Evolutionary conservation across 2,329 filamentous ascomycete species (phyloP), one percentile per base, ranked within the genome.

Genomic region (Juglanconis oblonga): DNA sequence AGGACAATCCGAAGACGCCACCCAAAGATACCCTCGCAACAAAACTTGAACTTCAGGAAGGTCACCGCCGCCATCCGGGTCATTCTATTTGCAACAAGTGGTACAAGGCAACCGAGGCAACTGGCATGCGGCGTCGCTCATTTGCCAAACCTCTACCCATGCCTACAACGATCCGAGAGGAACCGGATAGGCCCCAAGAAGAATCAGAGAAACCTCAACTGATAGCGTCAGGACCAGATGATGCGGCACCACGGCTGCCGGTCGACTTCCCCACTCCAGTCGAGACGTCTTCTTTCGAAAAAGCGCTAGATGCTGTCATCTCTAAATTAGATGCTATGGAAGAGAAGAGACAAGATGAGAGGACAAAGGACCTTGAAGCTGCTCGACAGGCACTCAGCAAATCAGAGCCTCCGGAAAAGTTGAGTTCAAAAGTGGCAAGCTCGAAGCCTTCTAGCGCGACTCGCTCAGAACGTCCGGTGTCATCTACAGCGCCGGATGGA

Each of bases 271-370:
- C 64, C 10, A 58, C 62, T 44, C 59, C 65, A 3, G 55, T 67
- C 7, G 62, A 64, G n/a, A 65, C 66, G 8, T 65, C 67, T 7
- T 70, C 66, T 1, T 65, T 70, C 17, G 67, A 70, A 38, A 65
- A 66, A 42, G 69, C 68, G 1, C 62, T 71, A 1, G 68, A 71
- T 50, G 65, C 65, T n/a, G 65, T 69, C 3, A 64, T 70, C n/a
- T 56, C 64, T 31, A 69, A 67, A 55, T 56, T 71, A 17, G 65
- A 70, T n/a, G 65, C 62, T 24, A 67, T 71, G 65, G 67, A 67
- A 5, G 65, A 68, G n/a, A 62, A 59, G 32, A 58, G n/a, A 49
- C 59, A 42, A 6, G 47, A 52, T 9, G 55, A 59, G 55, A 57
- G 47, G 38, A 55, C 40, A 5, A 10, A 31, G 17, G 45, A 45